These are phyloP conservation scores for Helotiales sp. DNA, from an alignment of 2,329 filamentous ascomycete genomes.

Conservation along the genomic window DNA sequence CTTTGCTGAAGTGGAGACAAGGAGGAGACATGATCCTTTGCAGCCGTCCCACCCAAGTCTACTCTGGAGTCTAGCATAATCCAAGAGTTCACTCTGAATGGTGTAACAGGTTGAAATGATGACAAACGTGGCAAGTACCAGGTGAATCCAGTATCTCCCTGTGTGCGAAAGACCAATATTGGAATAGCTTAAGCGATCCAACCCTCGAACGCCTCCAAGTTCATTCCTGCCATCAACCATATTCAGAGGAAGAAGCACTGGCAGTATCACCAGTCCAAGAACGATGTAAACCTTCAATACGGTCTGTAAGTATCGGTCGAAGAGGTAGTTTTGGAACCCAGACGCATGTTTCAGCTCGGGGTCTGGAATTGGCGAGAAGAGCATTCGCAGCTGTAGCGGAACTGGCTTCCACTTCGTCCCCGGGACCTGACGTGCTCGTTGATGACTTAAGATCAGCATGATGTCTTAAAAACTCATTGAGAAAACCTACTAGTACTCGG, in stretches of 20 bases:
- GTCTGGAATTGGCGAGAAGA: slow-evolving; percentile 22
- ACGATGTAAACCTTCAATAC: slow-evolving; percentile 88
- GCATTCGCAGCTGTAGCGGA: slow-evolving; percentile 2
- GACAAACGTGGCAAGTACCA: slow-evolving; percentile 75
- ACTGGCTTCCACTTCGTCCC: slow-evolving; percentile 19
- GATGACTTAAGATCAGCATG: slow-evolving; percentile 11
- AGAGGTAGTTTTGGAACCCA: slow-evolving; percentile 83
- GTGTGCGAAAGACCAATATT: slow-evolving; percentile 72
- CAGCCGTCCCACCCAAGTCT: not conserved
- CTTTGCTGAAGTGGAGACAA: slow-evolving; percentile 83
- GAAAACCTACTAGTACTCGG: not conserved
- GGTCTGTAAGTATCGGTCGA: slow-evolving; percentile 82
- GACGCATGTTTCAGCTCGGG: slow-evolving; percentile 16
- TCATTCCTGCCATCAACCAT: not conserved
- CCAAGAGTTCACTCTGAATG: slow-evolving; percentile 59
- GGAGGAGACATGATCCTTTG: slow-evolving; percentile 68
- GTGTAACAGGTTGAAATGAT: slow-evolving; percentile 81
- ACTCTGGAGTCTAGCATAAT: slow-evolving; percentile 75
- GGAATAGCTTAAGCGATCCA: slow-evolving; percentile 4
- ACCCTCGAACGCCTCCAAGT: slow-evolving; percentile 2
- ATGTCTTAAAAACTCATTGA: not conserved
- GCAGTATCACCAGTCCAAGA: slow-evolving; percentile 71
- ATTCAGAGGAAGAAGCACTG: not conserved
- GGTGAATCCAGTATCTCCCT: slow-evolving; percentile 77
- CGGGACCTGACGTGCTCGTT: slow-evolving; percentile 6